Percentiles rank a stretch among this genome's conserved stretches.
Evolutionary conservation across 805 yeast species (phyloP).

Genomic region (Saturnispora kantuleensis): DNA sequence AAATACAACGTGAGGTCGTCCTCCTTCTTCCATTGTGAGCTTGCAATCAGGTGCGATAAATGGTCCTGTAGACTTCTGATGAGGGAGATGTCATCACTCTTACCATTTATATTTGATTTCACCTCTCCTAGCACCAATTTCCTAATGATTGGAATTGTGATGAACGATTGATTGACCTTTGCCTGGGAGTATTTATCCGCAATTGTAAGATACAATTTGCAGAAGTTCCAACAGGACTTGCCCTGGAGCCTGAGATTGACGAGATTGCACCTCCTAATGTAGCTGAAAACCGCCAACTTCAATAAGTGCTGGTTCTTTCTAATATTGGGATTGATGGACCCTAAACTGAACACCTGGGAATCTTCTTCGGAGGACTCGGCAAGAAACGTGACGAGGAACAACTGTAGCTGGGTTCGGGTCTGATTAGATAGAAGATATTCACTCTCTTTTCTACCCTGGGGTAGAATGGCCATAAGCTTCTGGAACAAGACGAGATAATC

Average conservation of each 20-base stretch:
- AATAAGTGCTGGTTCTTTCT: constrained; percentile 39
- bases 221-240: constrained; percentile 55
- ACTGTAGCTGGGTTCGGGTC: constrained; percentile 48
- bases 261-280: constrained; percentile 43
- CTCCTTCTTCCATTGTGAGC: constrained; percentile 34
- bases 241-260: constrained; percentile 49
- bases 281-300: constrained; percentile 39
- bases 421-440: constrained; percentile 34
- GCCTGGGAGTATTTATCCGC: constrained; percentile 20
- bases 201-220: constrained; percentile 39
- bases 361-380: constrained; percentile 54
- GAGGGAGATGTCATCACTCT: constrained; percentile 39
- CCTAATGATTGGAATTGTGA: constrained; percentile 32
- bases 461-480: constrained; percentile 29
- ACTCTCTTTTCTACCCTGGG: constrained; percentile 16
- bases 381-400: constrained; percentile 48
- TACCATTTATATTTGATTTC: constrained; percentile 38
- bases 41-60: constrained; percentile 36
- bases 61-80: constrained; percentile 42
- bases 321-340: constrained; percentile 65
- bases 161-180: constrained; percentile 22
- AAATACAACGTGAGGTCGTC: constrained; percentile 38
- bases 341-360: constrained; percentile 53
- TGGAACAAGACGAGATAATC: constrained; percentile 47
- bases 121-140: constrained; percentile 45